A percentile compares a stretch with the other conserved stretches of the same genome.
These are phyloP conservation scores for Ceratocystis ficicola DNA, from an alignment of 2,329 filamentous ascomycete genomes.

Conservation along the genomic window DNA sequence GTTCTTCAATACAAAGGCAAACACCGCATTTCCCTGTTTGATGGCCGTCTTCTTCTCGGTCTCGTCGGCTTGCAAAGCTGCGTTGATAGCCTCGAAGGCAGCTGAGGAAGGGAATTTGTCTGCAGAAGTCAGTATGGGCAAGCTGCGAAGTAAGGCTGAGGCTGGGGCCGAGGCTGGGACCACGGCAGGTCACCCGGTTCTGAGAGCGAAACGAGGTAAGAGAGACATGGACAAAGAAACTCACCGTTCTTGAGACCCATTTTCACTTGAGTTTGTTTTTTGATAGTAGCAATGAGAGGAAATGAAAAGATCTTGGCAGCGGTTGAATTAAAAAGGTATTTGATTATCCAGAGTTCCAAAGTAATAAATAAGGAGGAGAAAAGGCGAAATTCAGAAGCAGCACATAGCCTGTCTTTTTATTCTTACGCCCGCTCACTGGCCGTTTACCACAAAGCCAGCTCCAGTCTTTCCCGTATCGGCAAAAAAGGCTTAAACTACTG, in stretches of 20 bases:
- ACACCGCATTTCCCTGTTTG: constrained; percentile 76
- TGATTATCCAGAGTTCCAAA: not conserved
- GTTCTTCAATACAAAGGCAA: constrained; percentile 91
- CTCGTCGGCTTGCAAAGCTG: constrained; percentile 54
- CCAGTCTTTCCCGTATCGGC: not conserved
- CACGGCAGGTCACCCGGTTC: not conserved
- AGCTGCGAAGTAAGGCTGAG: not conserved
- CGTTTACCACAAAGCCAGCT: not conserved
- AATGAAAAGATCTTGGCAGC: not conserved
- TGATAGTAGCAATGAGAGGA: not conserved
- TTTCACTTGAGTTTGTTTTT: not conserved
- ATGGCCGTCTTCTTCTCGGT: constrained; percentile 75
- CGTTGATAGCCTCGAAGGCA: constrained; percentile 81
- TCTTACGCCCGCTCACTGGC: too few species aligned
- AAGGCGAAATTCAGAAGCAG: not conserved
- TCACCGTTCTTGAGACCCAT: constrained; percentile 20
- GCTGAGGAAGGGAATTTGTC: constrained; percentile 78
- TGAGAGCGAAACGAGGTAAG: not conserved
- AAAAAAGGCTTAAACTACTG: not conserved
- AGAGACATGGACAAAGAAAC: not conserved
- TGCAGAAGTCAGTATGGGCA: constrained; percentile 29
- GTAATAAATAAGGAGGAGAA: not conserved
- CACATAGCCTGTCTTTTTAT: not conserved
- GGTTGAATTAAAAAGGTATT: not conserved
- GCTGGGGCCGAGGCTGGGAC: not conserved